phyloP scores from a whole-genome alignment of 768 basidiomycete genomes.

The Auricularia sp. region DNA sequence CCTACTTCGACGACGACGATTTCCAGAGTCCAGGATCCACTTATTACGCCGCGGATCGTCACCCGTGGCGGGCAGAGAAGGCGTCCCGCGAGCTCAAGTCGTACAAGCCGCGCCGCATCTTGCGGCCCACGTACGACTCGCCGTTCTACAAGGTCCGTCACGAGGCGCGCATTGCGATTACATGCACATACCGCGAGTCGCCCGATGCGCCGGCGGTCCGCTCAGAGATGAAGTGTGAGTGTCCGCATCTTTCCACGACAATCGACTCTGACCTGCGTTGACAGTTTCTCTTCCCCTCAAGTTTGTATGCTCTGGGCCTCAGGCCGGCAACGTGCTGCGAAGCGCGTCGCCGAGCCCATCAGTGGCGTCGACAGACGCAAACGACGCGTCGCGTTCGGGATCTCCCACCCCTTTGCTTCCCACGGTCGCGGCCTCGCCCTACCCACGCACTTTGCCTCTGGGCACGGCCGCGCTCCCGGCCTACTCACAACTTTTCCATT shows the following conservation, averaged over 20 bases:
- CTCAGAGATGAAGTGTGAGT: not conserved
- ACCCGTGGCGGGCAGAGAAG: constrained; percentile 1
- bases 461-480: constrained; percentile 32
- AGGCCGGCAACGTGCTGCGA: constrained; percentile 7
- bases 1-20: constrained; percentile 6
- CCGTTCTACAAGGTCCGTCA: constrained; percentile 54
- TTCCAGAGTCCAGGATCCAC: not conserved
- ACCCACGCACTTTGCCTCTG: not conserved
- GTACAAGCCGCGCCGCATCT: constrained; percentile 8
- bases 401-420: constrained; percentile 2
- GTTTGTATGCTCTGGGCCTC: constrained; percentile 26
- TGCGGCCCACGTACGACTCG: constrained; percentile 39
- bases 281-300: constrained; percentile 38
- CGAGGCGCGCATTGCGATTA: constrained; percentile 41
- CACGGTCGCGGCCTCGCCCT: not conserved
- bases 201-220: constrained; percentile 22
- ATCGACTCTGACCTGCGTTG: not conserved
- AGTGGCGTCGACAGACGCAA: not conserved
- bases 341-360: not conserved
- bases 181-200: constrained; percentile 41
- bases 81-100: not conserved
- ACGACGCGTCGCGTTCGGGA: not conserved
- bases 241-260: not conserved
- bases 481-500: constrained; percentile 70
- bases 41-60: not conserved